Base-by-base conservation (phyloP, 139 green algal genomes). In the Diplosphaera chodatii region DNA sequence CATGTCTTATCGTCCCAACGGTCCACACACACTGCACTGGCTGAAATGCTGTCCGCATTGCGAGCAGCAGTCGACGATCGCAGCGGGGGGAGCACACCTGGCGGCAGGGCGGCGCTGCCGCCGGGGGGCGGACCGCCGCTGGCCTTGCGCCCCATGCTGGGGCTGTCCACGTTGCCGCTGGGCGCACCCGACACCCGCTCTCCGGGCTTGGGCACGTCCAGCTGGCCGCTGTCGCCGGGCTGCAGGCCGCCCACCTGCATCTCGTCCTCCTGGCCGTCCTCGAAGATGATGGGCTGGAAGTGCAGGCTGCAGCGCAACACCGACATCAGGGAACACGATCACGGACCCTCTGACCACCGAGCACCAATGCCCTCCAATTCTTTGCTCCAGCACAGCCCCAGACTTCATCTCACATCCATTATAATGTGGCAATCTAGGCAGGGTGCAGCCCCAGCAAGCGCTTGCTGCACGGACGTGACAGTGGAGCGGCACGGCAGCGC, bases 211-310 rank as follows among this genome's bases (percentile, higher is more conserved):
- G 48, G 25, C 48, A 59, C 48, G 48, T 59, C 48, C 16, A 59
- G 3, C 13, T 23, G 13, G 10, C 48, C 48, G 16, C 18, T 25
- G 8, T 59, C 48, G 48, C 48, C 48, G 10, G 48, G 48, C 48
- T 23, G 16, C 48, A 59, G 8, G 48, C 48, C 48, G 10, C 10
- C 48, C 48, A 59, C 18, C 48, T 59, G 48, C 48, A 59, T 21
- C 13, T 59, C 48, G 48, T 59, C 48, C 48, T 59, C 48, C 8
- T 59, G 13, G 16, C 16, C 48, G 13, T 59, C 48, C 48, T 59
- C 48, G 48, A 59, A 59, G 48, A 59, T 59, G 48, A 59, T 59
- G 48, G 48, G 48, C 48, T 59, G 48, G 48, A 59, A 59, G 48
- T 23, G 18, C 48, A 59, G 5, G 62, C 62, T 66, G 28, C 28